phyloP scores from a whole-genome alignment of 805 yeast species.

The Grigorovia humatica region DNA sequence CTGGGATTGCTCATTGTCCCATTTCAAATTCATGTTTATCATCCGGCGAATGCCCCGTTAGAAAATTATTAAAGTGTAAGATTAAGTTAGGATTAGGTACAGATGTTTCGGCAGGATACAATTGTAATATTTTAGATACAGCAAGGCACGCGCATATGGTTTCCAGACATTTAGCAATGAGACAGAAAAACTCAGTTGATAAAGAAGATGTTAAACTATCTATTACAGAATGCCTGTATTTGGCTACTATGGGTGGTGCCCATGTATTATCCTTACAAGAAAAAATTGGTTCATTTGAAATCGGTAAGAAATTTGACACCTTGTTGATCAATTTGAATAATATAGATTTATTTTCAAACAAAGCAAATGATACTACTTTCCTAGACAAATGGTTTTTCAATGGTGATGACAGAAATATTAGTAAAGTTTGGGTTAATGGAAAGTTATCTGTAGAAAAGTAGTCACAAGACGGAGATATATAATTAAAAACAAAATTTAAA shows the following conservation, averaged over 20 bases:
- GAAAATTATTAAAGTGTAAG: slow-evolving; percentile 51
- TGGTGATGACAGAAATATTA: slow-evolving; percentile 88
- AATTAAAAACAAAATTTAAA: no score
- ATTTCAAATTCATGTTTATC: slow-evolving; percentile 79
- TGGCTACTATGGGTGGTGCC: slow-evolving; percentile 91
- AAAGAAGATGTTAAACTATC: slow-evolving; percentile 35
- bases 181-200: slow-evolving; percentile 29
- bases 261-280: slow-evolving; percentile 49
- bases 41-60: slow-evolving; percentile 81
- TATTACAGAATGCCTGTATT: slow-evolving; percentile 60
- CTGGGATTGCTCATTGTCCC: slow-evolving; percentile 91
- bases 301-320: slow-evolving; percentile 76
- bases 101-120: slow-evolving; percentile 69
- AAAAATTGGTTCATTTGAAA: slow-evolving; percentile 56
- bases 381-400: slow-evolving; percentile 84
- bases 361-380: slow-evolving; percentile 33
- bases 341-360: slow-evolving; percentile 72
- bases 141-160: slow-evolving; percentile 65
- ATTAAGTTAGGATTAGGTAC: slow-evolving; percentile 76
- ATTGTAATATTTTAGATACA: slow-evolving; percentile 51
- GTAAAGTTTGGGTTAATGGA: slow-evolving; percentile 78
- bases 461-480: neutral
- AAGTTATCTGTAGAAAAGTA: slow-evolving; percentile 13
- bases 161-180: slow-evolving; percentile 61
- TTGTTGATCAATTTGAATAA: slow-evolving; percentile 63